Evolutionary conservation across 1,284 basidiomycete species (phyloP), one percentile per base, ranked within the genome.

Genomic region (Cystobasidium pallidum): DNA sequence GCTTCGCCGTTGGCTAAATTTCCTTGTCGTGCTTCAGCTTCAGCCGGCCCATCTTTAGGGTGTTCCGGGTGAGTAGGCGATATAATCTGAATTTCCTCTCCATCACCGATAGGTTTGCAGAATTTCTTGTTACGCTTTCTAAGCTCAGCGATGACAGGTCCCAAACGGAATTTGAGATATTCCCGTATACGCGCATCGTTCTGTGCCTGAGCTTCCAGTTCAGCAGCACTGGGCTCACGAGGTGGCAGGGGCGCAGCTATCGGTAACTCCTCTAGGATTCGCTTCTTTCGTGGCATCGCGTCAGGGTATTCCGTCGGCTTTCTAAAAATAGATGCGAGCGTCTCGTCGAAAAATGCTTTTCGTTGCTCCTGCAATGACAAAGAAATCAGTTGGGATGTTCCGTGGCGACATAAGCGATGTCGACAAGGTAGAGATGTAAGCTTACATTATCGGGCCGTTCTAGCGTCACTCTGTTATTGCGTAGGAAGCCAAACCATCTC

Each of bases 71-170:
- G 19, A 24, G 34, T 26, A 51, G 62, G 62, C 62, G 49, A 55
- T 11, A 71, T 59, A 21, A 71, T 71, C 28, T 71, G 57, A 34
- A 71, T 71, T 51, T 71, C 68, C 61, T 52, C 59, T 34, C 68
- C 68, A 39, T 71, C 68, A 79, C 86, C 87, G 52, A 92, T 90
- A 51, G 86, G 84, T 80, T 93, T 91, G 0, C 88, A 91, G 79
- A 96, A 95, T 76, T 91, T 86, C 83, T 93, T 93, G 82, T 91
- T 95, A 82, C 95, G 94, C 80, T 92, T 88, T 83, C 92, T 92
- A 76, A 99, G 83, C 80, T 98, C 94, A 1, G 86, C 86, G 47
- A 98, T 82, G 61, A 98, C 89, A 0, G 91, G 91, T 0, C 91
- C 90, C 6, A 99, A 85, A 11, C 91, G 86, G 79, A 89, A 92